Evolutionary conservation across 2,329 filamentous ascomycete genomes (phyloP).

Genomic region (Orbilia javanica): DNA sequence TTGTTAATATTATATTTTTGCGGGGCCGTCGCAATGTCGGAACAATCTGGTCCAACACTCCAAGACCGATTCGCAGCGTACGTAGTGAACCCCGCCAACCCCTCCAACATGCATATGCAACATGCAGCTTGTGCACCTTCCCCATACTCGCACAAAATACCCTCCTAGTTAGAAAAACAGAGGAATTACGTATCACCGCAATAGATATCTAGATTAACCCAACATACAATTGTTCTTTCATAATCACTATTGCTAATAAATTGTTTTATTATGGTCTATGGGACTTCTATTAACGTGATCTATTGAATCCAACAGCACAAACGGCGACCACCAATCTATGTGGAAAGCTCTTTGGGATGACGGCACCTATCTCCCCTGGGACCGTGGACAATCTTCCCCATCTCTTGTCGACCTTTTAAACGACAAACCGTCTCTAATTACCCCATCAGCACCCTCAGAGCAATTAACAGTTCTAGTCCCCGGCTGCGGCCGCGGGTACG

Average conservation of each 20-base stretch:
- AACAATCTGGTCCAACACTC: slow-evolving; percentile 14
- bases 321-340: slow-evolving; percentile 37
- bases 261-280: not conserved
- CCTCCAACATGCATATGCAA: not conserved
- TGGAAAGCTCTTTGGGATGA: slow-evolving; percentile 48
- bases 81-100: slow-evolving; percentile 13
- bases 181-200: not conserved
- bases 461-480: slow-evolving; percentile 74
- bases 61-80: slow-evolving; percentile 47
- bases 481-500: slow-evolving; percentile 85
- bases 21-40: slow-evolving; percentile 30
- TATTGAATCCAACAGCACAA: slow-evolving; percentile 17
- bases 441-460: slow-evolving; percentile 60
- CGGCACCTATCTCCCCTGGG: slow-evolving; percentile 66
- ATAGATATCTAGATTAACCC: not conserved
- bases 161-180: slow-evolving; percentile 1
- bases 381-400: slow-evolving; percentile 70
- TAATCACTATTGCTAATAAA: not conserved
- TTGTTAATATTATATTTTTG: no score
- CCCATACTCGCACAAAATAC: not conserved
- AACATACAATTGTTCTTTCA: not conserved
- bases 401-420: slow-evolving; percentile 71
- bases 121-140: not conserved
- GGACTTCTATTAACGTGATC: not conserved
- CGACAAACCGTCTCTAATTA: slow-evolving; percentile 65